Percentiles rank a stretch among this genome's conserved stretches.
phyloP scores from a whole-genome alignment of 371 early-diverging fungal genomes.

The Massospora cicadina region DNA sequence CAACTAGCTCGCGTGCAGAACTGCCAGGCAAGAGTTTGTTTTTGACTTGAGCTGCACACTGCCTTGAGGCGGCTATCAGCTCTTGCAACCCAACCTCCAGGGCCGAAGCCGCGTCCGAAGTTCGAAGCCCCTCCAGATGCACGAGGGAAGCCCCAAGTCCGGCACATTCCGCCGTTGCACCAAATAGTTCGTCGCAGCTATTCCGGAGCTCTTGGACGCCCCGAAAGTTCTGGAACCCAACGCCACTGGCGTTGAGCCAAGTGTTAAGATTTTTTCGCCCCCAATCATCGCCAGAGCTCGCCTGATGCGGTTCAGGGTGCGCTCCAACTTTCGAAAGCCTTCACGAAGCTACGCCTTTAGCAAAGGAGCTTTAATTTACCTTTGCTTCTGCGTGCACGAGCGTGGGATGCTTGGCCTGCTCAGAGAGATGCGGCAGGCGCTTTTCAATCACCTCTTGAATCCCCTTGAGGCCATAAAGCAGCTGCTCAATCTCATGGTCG shows the following conservation, averaged over 20 bases:
- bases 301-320: neutral
- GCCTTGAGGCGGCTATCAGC: neutral
- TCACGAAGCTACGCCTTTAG: neutral
- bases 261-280: neutral
- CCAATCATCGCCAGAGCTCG: neutral
- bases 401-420: neutral
- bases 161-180: neutral
- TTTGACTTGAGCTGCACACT: neutral
- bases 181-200: neutral
- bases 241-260: neutral
- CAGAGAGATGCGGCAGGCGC: neutral
- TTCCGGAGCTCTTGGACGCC: neutral
- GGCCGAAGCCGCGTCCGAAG: neutral
- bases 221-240: neutral
- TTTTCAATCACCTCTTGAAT: constrained; percentile 5
- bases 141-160: neutral
- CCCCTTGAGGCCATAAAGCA: neutral
- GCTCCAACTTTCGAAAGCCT: neutral
- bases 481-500: neutral
- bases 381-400: neutral
- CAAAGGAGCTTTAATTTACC: neutral
- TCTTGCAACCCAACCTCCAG: neutral
- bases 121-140: neutral
- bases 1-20: neutral
- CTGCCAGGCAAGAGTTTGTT: neutral